Percentiles rank a stretch among this genome's conserved stretches.
These are phyloP conservation scores for Diaporthe capsici DNA, from an alignment of 2,329 filamentous ascomycete genomes.

Conservation along the genomic window DNA sequence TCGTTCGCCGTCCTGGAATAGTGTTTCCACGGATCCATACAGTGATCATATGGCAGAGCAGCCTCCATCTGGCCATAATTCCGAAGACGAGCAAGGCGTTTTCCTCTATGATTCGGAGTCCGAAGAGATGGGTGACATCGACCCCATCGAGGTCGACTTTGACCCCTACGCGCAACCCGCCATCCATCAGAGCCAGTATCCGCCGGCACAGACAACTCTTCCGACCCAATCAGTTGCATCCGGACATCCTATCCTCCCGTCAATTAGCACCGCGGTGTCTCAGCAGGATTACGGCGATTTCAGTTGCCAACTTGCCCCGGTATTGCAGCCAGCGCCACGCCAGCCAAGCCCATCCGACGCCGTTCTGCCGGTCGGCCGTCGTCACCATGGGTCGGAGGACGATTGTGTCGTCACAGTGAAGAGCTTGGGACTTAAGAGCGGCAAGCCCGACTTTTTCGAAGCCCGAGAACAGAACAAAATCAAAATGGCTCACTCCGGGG, in stretches of 20 bases:
- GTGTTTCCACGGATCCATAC: constrained; percentile 23
- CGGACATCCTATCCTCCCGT: constrained; percentile 3
- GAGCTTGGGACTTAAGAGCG: constrained; percentile 43
- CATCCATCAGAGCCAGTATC: not conserved
- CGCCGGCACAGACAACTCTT: not conserved
- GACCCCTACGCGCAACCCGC: not conserved
- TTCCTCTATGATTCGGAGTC: constrained; percentile 32
- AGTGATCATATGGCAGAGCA: constrained; percentile 28
- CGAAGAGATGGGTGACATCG: constrained; percentile 18
- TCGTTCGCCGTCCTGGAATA: constrained; percentile 37
- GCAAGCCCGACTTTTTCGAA: constrained; percentile 47
- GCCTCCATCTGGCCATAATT: constrained; percentile 6
- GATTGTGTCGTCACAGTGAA: constrained; percentile 31
- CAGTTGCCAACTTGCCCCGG: constrained; percentile 9
- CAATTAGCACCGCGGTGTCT: constrained; percentile 14
- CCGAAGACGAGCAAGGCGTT: constrained; percentile 30
- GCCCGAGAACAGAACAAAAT: constrained; percentile 48
- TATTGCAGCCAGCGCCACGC: constrained; percentile 9
- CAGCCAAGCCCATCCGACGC: constrained; percentile 43
- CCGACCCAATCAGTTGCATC: not conserved
- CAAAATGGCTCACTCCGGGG: constrained; percentile 5
- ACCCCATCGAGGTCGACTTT: constrained; percentile 6
- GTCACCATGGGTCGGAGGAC: constrained; percentile 19
- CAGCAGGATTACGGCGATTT: not conserved
- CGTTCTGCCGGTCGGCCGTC: constrained; percentile 33